Evolutionary conservation across 176 grass and related monocot genomes (phyloP), one percentile per base, ranked within the genome.

Genomic region (Triticum monococcum): DNA sequence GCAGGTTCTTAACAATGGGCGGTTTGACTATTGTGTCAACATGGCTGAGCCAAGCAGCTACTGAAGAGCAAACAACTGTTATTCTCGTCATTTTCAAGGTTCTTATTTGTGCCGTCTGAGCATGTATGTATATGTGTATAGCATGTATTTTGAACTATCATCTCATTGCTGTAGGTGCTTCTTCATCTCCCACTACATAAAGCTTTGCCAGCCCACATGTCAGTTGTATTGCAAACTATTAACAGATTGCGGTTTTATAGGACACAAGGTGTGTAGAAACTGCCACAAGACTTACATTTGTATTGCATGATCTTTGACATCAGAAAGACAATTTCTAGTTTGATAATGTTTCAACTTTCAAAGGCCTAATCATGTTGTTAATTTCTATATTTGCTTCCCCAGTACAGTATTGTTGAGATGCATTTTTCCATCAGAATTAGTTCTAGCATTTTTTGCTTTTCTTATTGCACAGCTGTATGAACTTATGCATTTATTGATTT

Each of bases 171-270:
- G 52, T 72, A 99, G 97, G 94, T 96, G 46, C 89, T 96, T 62
- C 93, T 93, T 68, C 94, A 99, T 67, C 88, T 99, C 26, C 94
- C 97, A 23, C 86, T 99, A 46, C 90, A 92, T 70, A 99, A 93
- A 92, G 94, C 97, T 88, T 82, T 94, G 77, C 93, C 97, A 64
- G 71, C 67, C 45, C 92, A 94, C 32, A 96, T 99, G 85, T 96
- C 97, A 79, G 79, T 40, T 75, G 89, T 90, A 50, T 77, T 99
- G 79, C 97, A 92, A 90, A 90, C 92, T 79, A 91, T 99, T 67
- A 99, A 96, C 56, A 94, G 80, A 72, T 91, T 99, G 89, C 85
- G 94, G 33, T 99, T 99, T 94, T 99, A 99, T 91, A 92, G 87
- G 86, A 87, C 85, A 68, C 95, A 95, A 94, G 97, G 97, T 96